Evolutionary conservation across 352 stramenopile genomes (phyloP), one percentile per base, ranked within the genome.

Genomic region (Globisporangium parvum): DNA sequence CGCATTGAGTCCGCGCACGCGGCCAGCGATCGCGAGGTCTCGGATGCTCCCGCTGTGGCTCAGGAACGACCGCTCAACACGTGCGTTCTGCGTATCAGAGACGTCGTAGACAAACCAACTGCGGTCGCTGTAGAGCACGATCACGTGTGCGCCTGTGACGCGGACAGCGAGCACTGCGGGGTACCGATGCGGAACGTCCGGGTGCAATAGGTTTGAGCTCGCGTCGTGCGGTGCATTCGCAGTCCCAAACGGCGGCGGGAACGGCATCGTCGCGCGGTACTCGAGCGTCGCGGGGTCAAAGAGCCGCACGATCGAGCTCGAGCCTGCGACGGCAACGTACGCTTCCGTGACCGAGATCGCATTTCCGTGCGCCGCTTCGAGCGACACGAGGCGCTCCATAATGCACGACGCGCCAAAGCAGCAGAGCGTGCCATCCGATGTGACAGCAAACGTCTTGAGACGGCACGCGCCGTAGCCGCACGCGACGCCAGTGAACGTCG

Each of bases 51-150:
- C 82, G 46, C 75, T 88, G 53, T 96, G 86, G 51, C 88, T 88
- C 12, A 95, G 51, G 61, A 96, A 95, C 12, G 85, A 90, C 5
- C 78, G 79, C 35, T 91, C 70, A 6, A 82, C 59, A 17, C 67
- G 71, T 0, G 76, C 55, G 17, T 71, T 63, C 23, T 87, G 68
- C n/a, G 61, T 51, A 40, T 93, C 70, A 4, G 63, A 52, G 17
- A 85, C 74, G 39, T 78, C 71, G 47, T 89, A 93, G 23, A 96
- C 79, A 50, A 93, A 92, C 45, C 96, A 63, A 28, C 75, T 87
- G 54, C 77, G 76, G 51, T 96, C 86, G 31, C 74, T 82, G 60
- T 96, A 96, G 10, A 95, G 59, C 21, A 66, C 73, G 23, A 88
- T 62, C 6, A 85, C 69, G 37, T 87, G 73, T 5, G 75, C 83